Conservation (phyloP, 208 protist genomes). For the Crithidia acanthocephali region DNA sequence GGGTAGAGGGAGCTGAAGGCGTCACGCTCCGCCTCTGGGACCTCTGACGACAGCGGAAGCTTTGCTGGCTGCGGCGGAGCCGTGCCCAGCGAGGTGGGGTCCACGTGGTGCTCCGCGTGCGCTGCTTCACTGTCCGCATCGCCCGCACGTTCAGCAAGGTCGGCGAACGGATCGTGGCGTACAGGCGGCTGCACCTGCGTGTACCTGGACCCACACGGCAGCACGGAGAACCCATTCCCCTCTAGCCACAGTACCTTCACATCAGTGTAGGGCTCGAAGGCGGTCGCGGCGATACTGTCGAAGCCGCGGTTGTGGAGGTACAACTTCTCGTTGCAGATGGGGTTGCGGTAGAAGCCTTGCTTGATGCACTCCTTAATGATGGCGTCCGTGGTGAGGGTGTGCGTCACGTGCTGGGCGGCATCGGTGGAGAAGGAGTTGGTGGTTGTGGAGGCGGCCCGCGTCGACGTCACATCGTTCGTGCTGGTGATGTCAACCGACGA, state of each 20-base stretch:
- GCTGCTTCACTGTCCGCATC: slow-evolving; percentile 11
- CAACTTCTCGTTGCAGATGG: slow-evolving; percentile 94
- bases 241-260: slow-evolving; percentile 95
- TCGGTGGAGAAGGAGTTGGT: slow-evolving; percentile 28
- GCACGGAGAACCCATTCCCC: slow-evolving; percentile 78
- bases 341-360: slow-evolving; percentile 90
- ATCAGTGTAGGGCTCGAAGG: slow-evolving; percentile 86
- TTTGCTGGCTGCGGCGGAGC: neutral
- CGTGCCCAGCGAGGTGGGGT: slow-evolving; percentile 5
- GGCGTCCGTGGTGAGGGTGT: slow-evolving; percentile 70
- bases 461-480: slow-evolving; percentile 63
- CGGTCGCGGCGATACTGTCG: slow-evolving; percentile 74
- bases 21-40: slow-evolving; percentile 47
- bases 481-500: slow-evolving; percentile 45
- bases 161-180: slow-evolving; percentile 37
- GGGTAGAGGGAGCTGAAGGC: slow-evolving; percentile 84
- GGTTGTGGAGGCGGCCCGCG: slow-evolving; percentile 24
- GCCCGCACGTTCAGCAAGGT: slow-evolving; percentile 12
- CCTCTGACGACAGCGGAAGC: slow-evolving; percentile 19
- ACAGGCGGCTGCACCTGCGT: slow-evolving; percentile 46
- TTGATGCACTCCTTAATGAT: slow-evolving; percentile 90
- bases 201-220: slow-evolving; percentile 64
- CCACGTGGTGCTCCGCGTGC: slow-evolving; percentile 22
- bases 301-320: slow-evolving; percentile 95
- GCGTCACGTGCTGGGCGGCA: slow-evolving; percentile 2